A percentile compares a stretch with the other conserved stretches of the same genome.
phyloP scores from a whole-genome alignment of 768 basidiomycete genomes.

The Hemileccinum rubropunctum region DNA sequence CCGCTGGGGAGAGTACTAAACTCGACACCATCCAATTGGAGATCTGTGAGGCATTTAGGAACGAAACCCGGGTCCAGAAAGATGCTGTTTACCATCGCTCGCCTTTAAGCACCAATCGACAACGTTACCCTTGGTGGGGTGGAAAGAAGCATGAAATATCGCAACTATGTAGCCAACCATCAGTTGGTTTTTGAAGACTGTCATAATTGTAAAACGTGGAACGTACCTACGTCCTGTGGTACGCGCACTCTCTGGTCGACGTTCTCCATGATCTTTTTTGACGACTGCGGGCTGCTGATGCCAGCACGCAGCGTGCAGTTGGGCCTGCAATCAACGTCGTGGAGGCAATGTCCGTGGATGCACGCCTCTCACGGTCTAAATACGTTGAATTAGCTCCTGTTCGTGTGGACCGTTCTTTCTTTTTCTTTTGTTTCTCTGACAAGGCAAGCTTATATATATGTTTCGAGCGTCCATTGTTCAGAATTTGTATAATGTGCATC shows the following conservation, averaged over 20 bases:
- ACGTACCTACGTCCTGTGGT: slow-evolving; percentile 56
- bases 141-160: slow-evolving; percentile 82
- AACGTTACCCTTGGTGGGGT: slow-evolving; percentile 76
- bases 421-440: too few species aligned
- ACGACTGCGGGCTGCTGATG: slow-evolving; percentile 18
- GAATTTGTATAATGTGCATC: too few species aligned
- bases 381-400: slow-evolving; percentile 19
- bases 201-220: neutral
- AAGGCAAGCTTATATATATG: too few species aligned
- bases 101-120: slow-evolving; percentile 78
- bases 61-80: neutral
- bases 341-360: slow-evolving; percentile 19
- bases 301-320: slow-evolving; percentile 23
- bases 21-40: slow-evolving; percentile 69
- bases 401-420: too few species aligned
- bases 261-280: slow-evolving; percentile 25
- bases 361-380: slow-evolving; percentile 28
- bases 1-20: slow-evolving; percentile 83
- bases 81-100: slow-evolving; percentile 50
- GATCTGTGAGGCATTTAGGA: slow-evolving; percentile 39
- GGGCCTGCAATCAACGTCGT: slow-evolving; percentile 15
- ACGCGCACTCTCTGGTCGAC: slow-evolving; percentile 30
- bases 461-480: too few species aligned
- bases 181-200: neutral
- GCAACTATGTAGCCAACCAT: slow-evolving; percentile 49